Evolutionary conservation across 805 yeast species (phyloP).

Genomic region (Teunomyces atbi): DNA sequence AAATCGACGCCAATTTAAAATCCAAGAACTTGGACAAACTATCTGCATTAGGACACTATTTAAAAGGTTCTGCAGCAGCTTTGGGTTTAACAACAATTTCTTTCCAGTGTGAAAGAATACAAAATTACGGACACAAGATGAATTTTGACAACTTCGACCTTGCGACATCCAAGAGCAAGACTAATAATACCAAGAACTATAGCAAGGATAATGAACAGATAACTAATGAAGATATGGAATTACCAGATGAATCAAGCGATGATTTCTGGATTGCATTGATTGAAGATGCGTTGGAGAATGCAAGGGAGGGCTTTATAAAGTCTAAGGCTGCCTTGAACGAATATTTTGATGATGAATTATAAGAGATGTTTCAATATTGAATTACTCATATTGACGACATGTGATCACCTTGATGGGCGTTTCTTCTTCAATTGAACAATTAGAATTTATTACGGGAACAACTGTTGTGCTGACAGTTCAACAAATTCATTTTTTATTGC

Average conservation of each 20-base stretch:
- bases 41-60: conserved; percentile 82
- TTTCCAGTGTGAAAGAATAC: conserved; percentile 88
- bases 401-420: background rate
- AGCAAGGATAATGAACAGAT: conserved; percentile 11
- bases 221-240: conserved; percentile 12
- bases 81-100: conserved; percentile 82
- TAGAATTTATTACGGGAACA: background rate
- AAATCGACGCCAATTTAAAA: conserved; percentile 60
- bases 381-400: background rate
- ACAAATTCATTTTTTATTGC: background rate
- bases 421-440: background rate
- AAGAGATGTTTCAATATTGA: background rate
- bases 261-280: conserved; percentile 44
- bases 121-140: conserved; percentile 71
- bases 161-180: conserved; percentile 7
- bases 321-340: conserved; percentile 52
- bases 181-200: conserved; percentile 19
- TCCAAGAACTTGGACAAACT: conserved; percentile 53
- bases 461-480: background rate
- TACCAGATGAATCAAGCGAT: conserved; percentile 21
- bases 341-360: conserved; percentile 43
- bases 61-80: conserved; percentile 95
- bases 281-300: conserved; percentile 52
- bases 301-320: conserved; percentile 48
- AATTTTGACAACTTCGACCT: conserved; percentile 37